These are phyloP conservation scores for Tulasnella calospora DNA, from an alignment of 768 basidiomycete genomes.

Conservation along the genomic window DNA sequence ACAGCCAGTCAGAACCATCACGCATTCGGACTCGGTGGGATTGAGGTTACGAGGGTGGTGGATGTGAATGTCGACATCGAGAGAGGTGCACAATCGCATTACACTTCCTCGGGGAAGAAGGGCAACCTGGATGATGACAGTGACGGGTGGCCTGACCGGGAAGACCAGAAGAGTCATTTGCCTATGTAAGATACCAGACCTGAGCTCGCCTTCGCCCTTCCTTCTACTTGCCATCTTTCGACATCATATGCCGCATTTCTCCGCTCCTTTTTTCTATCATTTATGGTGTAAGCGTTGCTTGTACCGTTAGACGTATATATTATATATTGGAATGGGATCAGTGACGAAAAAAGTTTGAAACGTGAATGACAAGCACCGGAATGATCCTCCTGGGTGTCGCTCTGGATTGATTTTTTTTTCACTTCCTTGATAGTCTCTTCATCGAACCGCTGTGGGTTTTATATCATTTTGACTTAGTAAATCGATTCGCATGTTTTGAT, in stretches of 20 bases:
- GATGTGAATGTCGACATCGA: constrained; percentile 8
- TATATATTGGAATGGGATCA: background rate
- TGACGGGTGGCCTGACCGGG: background rate
- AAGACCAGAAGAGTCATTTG: constrained; percentile 2
- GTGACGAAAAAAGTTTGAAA: background rate
- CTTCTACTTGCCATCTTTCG: background rate
- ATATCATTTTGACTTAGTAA: background rate
- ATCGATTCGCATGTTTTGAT: no score
- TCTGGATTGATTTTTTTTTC: background rate
- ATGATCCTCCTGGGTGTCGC: background rate
- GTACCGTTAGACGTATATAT: constrained; percentile 5
- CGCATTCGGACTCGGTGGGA: background rate
- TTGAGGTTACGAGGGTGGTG: constrained; percentile 7
- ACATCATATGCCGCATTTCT: background rate
- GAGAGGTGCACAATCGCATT: background rate
- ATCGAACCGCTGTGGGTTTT: no score
- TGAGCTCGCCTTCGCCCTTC: background rate
- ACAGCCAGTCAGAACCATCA: background rate
- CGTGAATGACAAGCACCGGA: background rate
- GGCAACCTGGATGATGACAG: background rate
- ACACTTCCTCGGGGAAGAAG: background rate
- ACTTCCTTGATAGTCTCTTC: no score
- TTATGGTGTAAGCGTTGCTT: constrained; percentile 8
- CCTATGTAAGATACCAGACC: background rate
- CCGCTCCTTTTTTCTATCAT: constrained; percentile 6